Conservation (phyloP, 1,139 yeast genomes). For the Saccharomyces hybrid region DNA sequence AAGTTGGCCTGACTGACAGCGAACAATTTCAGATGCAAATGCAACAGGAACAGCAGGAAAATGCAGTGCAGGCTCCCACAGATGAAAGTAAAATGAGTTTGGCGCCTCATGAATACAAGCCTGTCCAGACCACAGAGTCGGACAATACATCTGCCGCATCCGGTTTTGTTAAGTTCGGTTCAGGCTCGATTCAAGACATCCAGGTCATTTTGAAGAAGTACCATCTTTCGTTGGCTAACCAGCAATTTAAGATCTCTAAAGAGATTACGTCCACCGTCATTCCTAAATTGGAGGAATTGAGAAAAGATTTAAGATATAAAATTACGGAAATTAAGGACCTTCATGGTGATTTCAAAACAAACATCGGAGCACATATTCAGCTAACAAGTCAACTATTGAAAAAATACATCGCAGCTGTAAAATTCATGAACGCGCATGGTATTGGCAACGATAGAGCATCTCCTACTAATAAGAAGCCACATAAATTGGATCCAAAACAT, state of each 20-base stretch:
- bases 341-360: conserved; percentile 32
- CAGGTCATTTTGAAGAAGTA: conserved; percentile 41
- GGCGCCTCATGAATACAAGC: conserved; percentile 2
- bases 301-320: conserved; percentile 56
- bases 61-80: not conserved
- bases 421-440: conserved; percentile 36
- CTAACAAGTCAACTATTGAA: conserved; percentile 39
- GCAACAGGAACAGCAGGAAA: conserved; percentile 3
- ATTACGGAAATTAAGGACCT: conserved; percentile 46
- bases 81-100: conserved; percentile 1
- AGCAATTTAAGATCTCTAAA: conserved; percentile 43
- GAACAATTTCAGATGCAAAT: conserved; percentile 13
- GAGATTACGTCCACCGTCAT: conserved; percentile 51
- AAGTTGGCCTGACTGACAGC: not conserved
- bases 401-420: conserved; percentile 39
- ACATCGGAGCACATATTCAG: conserved; percentile 29
- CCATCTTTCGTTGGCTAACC: conserved; percentile 39
- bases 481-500: conserved; percentile 31
- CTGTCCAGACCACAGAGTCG: conserved; percentile 10
- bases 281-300: conserved; percentile 62
- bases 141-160: conserved; percentile 32
- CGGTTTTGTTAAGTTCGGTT: conserved; percentile 44
- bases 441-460: conserved; percentile 33
- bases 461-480: conserved; percentile 12
- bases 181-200: conserved; percentile 44